Conservation (phyloP, 257 asterid genomes). For the Solanum microdontum region DNA sequence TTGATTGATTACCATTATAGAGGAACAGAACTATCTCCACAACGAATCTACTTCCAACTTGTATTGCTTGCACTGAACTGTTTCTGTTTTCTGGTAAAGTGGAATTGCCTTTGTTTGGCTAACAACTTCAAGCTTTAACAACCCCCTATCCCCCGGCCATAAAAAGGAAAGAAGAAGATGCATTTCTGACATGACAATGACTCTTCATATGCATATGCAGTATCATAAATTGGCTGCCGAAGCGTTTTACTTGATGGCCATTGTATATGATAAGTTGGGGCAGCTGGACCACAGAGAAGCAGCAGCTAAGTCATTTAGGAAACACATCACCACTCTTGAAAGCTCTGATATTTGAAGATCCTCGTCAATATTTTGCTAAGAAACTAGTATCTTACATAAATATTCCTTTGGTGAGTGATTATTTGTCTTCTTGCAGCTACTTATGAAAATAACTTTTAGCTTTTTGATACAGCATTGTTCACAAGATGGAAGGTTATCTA, state of each 20-base stretch:
- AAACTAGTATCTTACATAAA: background rate
- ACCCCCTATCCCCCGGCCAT: background rate
- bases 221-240: conserved; percentile 86
- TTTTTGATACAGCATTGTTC: background rate
- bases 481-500: background rate
- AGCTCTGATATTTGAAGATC: conserved; percentile 37
- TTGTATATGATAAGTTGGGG: conserved; percentile 64
- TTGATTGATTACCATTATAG: background rate
- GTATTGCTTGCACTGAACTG: background rate
- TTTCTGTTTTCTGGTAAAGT: background rate
- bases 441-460: background rate
- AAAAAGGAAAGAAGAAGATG: background rate
- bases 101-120: background rate
- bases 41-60: background rate
- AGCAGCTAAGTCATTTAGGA: conserved; percentile 66
- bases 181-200: background rate
- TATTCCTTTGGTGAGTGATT: background rate
- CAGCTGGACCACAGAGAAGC: conserved; percentile 60
- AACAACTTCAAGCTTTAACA: background rate
- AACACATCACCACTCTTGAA: conserved; percentile 59
- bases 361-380: conserved; percentile 6
- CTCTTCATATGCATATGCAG: conserved; percentile 25
- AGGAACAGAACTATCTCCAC: background rate
- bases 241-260: conserved; percentile 82
- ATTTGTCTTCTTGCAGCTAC: background rate